Evolutionary conservation across 176 grass and related monocot species (phyloP).

Genomic region (Oryza meridionalis): DNA sequence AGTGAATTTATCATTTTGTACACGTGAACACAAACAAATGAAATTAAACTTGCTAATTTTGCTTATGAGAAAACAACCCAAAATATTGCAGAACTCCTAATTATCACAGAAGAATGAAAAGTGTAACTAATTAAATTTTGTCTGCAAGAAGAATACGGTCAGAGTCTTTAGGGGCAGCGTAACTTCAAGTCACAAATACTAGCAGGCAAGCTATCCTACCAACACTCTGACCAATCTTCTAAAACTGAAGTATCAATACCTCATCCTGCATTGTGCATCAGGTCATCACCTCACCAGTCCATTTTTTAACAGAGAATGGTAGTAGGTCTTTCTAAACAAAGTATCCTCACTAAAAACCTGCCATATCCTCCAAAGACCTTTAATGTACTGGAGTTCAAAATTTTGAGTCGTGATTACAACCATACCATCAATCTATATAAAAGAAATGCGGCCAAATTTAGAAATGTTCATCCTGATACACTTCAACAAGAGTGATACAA

Average conservation of each 20-base stretch:
- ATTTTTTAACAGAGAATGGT: background rate
- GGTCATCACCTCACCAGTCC: background rate
- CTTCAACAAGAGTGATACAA: background rate
- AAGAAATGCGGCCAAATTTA: background rate
- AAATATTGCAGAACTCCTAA: background rate
- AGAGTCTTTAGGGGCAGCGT: background rate
- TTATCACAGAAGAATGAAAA: background rate
- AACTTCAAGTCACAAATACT: background rate
- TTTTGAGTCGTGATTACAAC: background rate
- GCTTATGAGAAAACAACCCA: background rate
- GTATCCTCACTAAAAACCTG: background rate
- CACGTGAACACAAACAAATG: background rate
- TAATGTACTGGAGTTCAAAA: background rate
- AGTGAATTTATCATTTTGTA: background rate
- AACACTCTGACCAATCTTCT: slow-evolving; percentile 4
- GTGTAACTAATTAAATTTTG: background rate
- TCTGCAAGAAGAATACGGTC: background rate
- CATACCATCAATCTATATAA: background rate
- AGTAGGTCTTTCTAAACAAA: slow-evolving; percentile 1
- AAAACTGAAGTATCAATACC: slow-evolving; percentile 9
- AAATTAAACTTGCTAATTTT: background rate
- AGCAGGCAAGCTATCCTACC: background rate
- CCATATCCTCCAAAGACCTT: background rate
- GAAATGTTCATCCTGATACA: background rate
- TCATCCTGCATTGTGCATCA: background rate